These are phyloP conservation scores for Torulaspora gathmanii DNA, from an alignment of 805 yeast genomes.

Conservation along the genomic window DNA sequence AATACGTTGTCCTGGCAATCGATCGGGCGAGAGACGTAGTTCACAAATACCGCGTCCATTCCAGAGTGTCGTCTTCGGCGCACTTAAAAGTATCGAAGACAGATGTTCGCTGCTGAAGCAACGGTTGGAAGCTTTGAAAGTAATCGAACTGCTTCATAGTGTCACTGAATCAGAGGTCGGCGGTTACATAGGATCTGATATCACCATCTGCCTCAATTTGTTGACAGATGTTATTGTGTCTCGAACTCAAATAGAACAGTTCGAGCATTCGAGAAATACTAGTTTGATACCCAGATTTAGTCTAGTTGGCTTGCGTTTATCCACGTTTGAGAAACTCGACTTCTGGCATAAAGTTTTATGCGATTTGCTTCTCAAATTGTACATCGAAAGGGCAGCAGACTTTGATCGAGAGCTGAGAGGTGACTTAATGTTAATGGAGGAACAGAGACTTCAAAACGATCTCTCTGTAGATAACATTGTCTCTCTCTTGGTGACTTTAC, in stretches of 20 bases:
- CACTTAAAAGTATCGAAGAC: not conserved
- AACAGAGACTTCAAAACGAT: slow-evolving; percentile 29
- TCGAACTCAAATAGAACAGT: not conserved
- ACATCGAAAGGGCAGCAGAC: slow-evolving; percentile 26
- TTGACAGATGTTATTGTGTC: not conserved
- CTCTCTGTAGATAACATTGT: slow-evolving; percentile 40
- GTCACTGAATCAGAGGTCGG: not conserved
- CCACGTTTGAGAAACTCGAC: slow-evolving; percentile 50
- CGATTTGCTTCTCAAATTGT: slow-evolving; percentile 41
- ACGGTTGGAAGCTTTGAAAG: not conserved
- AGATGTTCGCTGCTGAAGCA: not conserved
- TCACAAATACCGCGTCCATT: not conserved
- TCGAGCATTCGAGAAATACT: not conserved
- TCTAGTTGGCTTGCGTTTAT: not conserved
- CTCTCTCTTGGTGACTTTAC: slow-evolving; percentile 39
- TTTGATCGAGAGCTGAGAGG: slow-evolving; percentile 34
- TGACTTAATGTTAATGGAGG: slow-evolving; percentile 39
- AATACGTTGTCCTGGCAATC: not conserved
- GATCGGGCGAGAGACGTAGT: too few species aligned
- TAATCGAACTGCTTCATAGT: not conserved
- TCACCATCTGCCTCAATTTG: not conserved
- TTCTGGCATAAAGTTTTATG: slow-evolving; percentile 50
- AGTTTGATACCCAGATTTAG: not conserved
- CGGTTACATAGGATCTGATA: not conserved
- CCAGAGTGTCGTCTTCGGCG: not conserved